phyloP scores from a whole-genome alignment of 305 asterid species.

The Rubia balearica region DNA sequence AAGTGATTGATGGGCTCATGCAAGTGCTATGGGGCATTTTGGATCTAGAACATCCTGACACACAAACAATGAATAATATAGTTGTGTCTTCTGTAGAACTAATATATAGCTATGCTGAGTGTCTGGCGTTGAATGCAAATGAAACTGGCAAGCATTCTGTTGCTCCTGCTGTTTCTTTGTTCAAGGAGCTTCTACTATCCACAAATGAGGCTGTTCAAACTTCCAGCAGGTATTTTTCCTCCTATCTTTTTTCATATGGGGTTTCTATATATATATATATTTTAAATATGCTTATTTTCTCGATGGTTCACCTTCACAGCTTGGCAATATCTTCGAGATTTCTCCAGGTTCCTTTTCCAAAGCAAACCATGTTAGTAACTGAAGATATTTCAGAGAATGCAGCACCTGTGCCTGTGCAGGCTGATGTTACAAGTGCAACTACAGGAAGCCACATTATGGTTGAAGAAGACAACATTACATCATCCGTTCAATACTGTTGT shows the following conservation, averaged over 20 bases:
- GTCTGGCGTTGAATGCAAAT: constrained; percentile 75
- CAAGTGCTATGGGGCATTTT: constrained; percentile 98
- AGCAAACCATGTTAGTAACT: constrained; percentile 88
- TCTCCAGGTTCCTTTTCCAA: constrained; percentile 99
- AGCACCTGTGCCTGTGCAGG: constrained; percentile 48
- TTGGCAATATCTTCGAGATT: constrained; percentile 96
- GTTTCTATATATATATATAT: not conserved
- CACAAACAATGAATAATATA: constrained; percentile 92
- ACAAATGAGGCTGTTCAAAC: constrained; percentile 95
- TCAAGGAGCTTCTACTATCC: constrained; percentile 78
- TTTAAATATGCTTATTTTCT: constrained; percentile 16
- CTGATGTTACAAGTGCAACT: constrained; percentile 52
- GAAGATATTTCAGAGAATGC: constrained; percentile 68
- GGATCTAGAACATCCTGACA: constrained; percentile 93
- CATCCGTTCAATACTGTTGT: constrained; percentile 97
- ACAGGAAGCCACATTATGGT: constrained; percentile 68
- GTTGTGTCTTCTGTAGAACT: constrained; percentile 88
- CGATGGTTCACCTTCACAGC: constrained; percentile 45
- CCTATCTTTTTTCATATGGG: not conserved
- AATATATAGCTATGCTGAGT: constrained; percentile 91
- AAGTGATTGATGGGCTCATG: constrained; percentile 92
- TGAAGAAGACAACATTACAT: constrained; percentile 89
- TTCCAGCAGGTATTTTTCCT: constrained; percentile 75
- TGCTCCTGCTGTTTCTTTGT: constrained; percentile 78
- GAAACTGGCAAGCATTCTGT: constrained; percentile 58